Evolutionary conservation across 2,329 filamentous ascomycete genomes (phyloP), one percentile per base, ranked within the genome.

Genomic region (Microsporum audouinii): DNA sequence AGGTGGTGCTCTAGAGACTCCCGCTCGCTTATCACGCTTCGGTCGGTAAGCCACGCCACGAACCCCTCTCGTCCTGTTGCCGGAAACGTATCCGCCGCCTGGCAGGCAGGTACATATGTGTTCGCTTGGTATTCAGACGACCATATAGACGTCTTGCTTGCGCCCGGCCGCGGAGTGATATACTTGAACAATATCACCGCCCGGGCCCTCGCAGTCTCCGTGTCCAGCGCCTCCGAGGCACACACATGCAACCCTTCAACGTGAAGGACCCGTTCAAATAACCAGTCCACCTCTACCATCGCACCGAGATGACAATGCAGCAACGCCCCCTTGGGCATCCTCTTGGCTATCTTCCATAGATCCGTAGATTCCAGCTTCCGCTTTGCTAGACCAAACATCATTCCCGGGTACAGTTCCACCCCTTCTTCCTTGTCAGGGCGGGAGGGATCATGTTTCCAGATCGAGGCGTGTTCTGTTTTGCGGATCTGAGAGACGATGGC

Each of bases 371-470:
- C 89, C 84, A 96, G 95, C 41, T 84, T 84, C n/a, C 85, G 82
- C 73, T 91, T 92, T 67, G 90, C 90, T 39, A 92, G 80, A 39
- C 83, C 86, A 75, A 96, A 96, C 88, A 95, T 94, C 87, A 96
- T 95, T 8, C 91, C 91, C 0, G 90, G 90, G 70, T 88, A 89
- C 58, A 92, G 77, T 66, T 84, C 83, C 67, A 84, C 79, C 31
- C 76, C 77, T 61, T 83, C 76, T 2, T 86, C 84, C 68, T 92
- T 88, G 57, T 88, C 83, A 53, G 84, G 81, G 36, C 82, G 79
- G 17, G 43, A 47, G 3, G 43, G 43, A 5, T 47, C 43, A 47
- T 47, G 43, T 7, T 86, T 90, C 91, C 91, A 96, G 63, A 92
- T 77, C 2, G 84, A 86, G 59, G 80, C 78, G 68, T 86, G 83